Base-by-base conservation (phyloP, 371 early-diverging fungal species). In the Phascolomyces articulosus region DNA sequence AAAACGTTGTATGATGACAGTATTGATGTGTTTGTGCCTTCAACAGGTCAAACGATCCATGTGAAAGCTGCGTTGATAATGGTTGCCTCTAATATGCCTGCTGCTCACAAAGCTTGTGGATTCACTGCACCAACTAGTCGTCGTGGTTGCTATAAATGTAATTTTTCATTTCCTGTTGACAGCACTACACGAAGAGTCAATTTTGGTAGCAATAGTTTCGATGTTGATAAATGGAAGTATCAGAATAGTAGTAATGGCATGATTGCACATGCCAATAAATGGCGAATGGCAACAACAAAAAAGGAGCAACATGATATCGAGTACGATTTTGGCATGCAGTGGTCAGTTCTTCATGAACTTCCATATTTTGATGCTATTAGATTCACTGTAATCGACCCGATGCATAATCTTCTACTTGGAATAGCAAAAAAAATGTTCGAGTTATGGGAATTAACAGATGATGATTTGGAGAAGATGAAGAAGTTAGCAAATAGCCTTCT, bases 281-380 rank as follows among this genome's bases (percentile, higher is more conserved):
- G 21, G 54, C 15, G 20, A 26, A 23, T 29, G 20, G 55, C 18
- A 21, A 24, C 40, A 34, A 38, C 44, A 44, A 44, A 13, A 16
- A 16, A 0, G 8, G 44, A 44, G 6, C 57, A 16, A n/a, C 28
- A 9, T 9, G 28, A 48, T 18, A 7, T 20, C 18, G 56, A 38
- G 40, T 23, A 21, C 13, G 4, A 49, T 44, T 40, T 3, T 21
- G 66, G 66, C 53, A 51, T 40, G 6, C 62, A 66, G 11, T 70
- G 58, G 49, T 55, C 55, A 4, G 59, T 38, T 15, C 38, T 70
- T 2, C 63, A 63, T 41, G 16, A 56, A 7, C 40, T 70, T 0
- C 44, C 20, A 6, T 63, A 70, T 24, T 66, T 70, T 48, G 66
- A 70, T 60, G 24, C 53, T 8, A 53, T 58, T 41, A 38, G 61